Base-by-base conservation (phyloP, 164 flowering plant genomes). In the Warburgia ugandensis region DNA sequence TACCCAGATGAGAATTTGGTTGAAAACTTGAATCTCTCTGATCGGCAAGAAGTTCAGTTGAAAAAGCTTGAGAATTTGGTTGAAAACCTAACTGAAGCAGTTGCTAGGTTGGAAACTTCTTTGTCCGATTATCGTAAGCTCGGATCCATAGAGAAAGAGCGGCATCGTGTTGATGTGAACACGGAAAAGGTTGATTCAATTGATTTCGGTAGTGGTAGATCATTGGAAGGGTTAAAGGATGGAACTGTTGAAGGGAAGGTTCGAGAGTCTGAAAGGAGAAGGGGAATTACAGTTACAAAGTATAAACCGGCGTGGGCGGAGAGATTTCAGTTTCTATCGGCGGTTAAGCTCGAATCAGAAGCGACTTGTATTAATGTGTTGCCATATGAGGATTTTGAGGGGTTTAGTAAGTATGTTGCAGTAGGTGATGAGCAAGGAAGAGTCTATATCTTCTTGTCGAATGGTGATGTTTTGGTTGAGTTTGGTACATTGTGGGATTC, bases 281-380 rank as follows among this genome's bases (percentile, higher is more conserved):
- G 61, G 40, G 57, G 77, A 13, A 63, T 77, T 45, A 74, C 90
- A 0, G 83, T 86, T 3, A 78, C 81, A 0, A 86, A 84, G 62
- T 86, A 80, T 66, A 84, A 77, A 67, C 81, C 91, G 1, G 70
- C 87, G 32, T 89, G 97, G 99, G 76, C 83, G 3, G 99, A 94
- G 70, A 77, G 74, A 68, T 94, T 94, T 64, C 86, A 81, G 36
- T 89, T 89, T 58, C 63, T 79, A 21, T 84, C 96, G 0, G 97
- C 97, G 2, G 92, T 86, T 73, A 86, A 81, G 50, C 69, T 89
- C 52, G 86, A 80, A 40, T 74, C 79, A 1, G 80, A 70, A 30
- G 79, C 87, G 0, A 94, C 90, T 2, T 75, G 83, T 48, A 56
- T 78, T 12, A 74, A 75, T 50, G 73, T 86, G 1, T 72, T 94